Conservation (phyloP, 139 green algal species). For the Astrephomene gubernaculifera region DNA sequence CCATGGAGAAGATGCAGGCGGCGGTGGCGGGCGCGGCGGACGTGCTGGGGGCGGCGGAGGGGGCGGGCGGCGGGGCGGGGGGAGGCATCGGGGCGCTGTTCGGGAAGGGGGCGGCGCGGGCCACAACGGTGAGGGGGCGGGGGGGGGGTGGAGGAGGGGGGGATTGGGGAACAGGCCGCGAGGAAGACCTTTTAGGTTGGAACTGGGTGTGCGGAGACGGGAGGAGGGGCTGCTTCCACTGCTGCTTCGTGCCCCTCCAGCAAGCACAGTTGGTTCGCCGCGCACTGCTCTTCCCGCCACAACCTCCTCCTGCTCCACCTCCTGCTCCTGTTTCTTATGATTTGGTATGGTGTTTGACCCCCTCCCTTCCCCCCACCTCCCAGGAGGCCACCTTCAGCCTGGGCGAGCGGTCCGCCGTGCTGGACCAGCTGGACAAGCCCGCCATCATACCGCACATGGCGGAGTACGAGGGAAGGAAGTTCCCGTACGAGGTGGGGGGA, state of each 20-base stretch:
- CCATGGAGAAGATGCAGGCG: constrained; percentile 80
- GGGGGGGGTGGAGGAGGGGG: too few relatives aligned
- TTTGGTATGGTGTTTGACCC: too few relatives aligned
- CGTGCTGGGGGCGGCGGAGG: constrained; percentile 66
- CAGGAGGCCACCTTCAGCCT: constrained; percentile 80
- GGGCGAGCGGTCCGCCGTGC: constrained; percentile 72
- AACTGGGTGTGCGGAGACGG: background rate
- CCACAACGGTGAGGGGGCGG: constrained; percentile 29
- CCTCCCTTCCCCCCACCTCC: too few relatives aligned
- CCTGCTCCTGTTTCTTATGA: background rate
- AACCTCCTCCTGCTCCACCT: background rate
- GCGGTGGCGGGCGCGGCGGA: constrained; percentile 61
- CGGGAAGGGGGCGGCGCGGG: constrained; percentile 30
- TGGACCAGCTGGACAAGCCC: constrained; percentile 83
- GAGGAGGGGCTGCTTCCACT: too few relatives aligned
- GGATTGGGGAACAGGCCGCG: background rate
- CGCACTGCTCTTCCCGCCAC: too few relatives aligned
- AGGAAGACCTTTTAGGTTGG: background rate
- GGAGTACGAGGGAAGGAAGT: constrained; percentile 74
- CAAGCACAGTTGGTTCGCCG: background rate
- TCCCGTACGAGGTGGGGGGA: constrained; percentile 88
- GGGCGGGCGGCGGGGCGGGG: background rate
- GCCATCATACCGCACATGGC: constrained; percentile 91
- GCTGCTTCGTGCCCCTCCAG: background rate
- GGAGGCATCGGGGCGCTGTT: constrained; percentile 52